Evolutionary conservation across 108 stramenopile species (phyloP), one percentile per base, ranked within the genome.

Genomic region (Mayamaea pseudoterrestris): DNA sequence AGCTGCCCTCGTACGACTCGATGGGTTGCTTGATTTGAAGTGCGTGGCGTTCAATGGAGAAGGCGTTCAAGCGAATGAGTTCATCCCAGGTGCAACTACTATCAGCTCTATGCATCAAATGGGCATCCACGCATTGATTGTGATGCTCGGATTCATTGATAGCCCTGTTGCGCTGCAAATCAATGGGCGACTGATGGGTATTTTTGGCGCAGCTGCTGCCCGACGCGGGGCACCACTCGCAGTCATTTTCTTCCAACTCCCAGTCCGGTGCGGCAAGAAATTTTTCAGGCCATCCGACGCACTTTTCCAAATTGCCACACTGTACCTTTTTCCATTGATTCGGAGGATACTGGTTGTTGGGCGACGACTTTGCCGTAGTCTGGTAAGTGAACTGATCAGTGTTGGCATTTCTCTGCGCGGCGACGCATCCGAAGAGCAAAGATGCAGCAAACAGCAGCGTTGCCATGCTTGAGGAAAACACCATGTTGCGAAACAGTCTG

Each of bases 121-220:
- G 60, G 2, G 39, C 30, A 28, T 68, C 66, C 25, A 43, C 27
- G 30, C 44, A 53, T 31, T 22, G 39, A 5, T 39, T 44, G 22
- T 44, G 5, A 5, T 3, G 44, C 22, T 44, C 44, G 41, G 34
- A 28, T 4, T 9, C 12, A 4, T 6, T 11, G 17, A 55, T 45
- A 1, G 73, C 75, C 42, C 68, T 61, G 60, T 83, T 66, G 30
- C 76, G 63, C 44, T 59, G 50, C 48, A 83, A 62, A 47, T 74
- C 56, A 39, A 83, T 72, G 44, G 81, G 81, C 25, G 68, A 75
- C 46, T 69, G 63, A 29, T 71, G 43, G 40, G 66, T 61, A 20
- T 44, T 5, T 20, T 61, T 57, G 30, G 61, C 49, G 28, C 58
- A 58, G 13, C 49, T 45, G 3, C 8, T 21, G 8, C 11, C 55